These are phyloP conservation scores for Eucalyptus regnans DNA, from an alignment of 345 rosid genomes.

Conservation along the genomic window DNA sequence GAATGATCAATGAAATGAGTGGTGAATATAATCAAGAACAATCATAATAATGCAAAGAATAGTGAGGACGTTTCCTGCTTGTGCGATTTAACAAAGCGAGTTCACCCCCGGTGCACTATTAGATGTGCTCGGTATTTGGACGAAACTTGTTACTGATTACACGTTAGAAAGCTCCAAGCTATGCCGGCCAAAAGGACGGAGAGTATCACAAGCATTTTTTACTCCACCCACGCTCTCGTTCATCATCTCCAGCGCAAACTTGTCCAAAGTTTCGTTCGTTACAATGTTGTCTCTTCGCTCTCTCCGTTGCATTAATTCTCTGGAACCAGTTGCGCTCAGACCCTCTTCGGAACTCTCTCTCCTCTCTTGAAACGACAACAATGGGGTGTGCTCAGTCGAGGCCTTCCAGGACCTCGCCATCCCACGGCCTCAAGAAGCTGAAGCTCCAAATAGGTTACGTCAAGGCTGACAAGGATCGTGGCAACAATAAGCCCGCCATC, in stretches of 20 bases:
- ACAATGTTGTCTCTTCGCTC: neutral
- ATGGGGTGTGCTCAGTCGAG: conserved; percentile 38
- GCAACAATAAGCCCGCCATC: neutral
- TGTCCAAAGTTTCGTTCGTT: neutral
- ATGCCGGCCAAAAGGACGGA: neutral
- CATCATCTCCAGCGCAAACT: neutral
- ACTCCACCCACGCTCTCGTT: neutral
- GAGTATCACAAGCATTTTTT: neutral
- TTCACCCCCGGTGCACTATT: neutral
- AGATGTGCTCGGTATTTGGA: neutral
- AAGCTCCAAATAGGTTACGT: conserved; percentile 10
- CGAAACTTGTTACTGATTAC: neutral
- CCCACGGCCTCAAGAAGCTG: conserved; percentile 1
- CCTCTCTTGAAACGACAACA: neutral
- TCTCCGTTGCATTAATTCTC: neutral
- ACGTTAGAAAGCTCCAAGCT: neutral
- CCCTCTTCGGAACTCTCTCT: neutral
- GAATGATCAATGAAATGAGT: neutral
- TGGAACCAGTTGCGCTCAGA: neutral
- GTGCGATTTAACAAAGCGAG: neutral
- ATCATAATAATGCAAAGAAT: neutral
- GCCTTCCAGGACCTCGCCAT: conserved; percentile 3
- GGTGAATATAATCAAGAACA: neutral
- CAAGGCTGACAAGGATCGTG: neutral
- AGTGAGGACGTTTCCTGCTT: neutral